These are phyloP conservation scores for Candida frijolesensis DNA, from an alignment of 1,139 yeast genomes.

Conservation along the genomic window DNA sequence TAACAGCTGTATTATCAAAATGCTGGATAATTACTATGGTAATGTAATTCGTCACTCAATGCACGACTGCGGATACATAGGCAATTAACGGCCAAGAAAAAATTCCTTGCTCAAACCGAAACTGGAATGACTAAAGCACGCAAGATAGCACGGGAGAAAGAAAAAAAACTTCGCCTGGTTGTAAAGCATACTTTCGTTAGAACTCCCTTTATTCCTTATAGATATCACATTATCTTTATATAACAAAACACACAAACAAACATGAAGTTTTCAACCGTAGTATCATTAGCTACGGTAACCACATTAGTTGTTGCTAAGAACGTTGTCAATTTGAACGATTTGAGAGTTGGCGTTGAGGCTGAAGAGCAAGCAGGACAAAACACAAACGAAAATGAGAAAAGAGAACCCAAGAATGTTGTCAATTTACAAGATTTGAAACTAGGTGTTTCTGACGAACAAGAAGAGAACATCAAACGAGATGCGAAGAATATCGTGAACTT, in stretches of 20 bases:
- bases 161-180: not conserved
- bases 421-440: slow-evolving; percentile 18
- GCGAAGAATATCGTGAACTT: slow-evolving; percentile 22
- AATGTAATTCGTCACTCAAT: not conserved
- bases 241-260: not conserved
- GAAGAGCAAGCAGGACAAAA: slow-evolving; percentile 5
- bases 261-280: slow-evolving; percentile 12
- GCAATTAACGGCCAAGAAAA: not conserved
- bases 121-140: not conserved
- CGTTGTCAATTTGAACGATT: slow-evolving; percentile 18
- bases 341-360: slow-evolving; percentile 5
- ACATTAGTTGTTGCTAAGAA: slow-evolving; percentile 17
- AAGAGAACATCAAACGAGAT: slow-evolving; percentile 19
- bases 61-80: not conserved
- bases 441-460: slow-evolving; percentile 3
- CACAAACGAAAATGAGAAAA: slow-evolving; percentile 17
- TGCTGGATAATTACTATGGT: no score
- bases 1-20: not conserved
- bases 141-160: not conserved
- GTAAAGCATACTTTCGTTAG: not conserved
- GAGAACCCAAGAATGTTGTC: slow-evolving; percentile 20
- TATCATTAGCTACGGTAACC: slow-evolving; percentile 6
- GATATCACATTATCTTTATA: not conserved
- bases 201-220: not conserved
- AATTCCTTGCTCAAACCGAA: not conserved